Conservation (phyloP, 2,329 filamentous ascomycete species). For the Tricladium varicosporioides region DNA sequence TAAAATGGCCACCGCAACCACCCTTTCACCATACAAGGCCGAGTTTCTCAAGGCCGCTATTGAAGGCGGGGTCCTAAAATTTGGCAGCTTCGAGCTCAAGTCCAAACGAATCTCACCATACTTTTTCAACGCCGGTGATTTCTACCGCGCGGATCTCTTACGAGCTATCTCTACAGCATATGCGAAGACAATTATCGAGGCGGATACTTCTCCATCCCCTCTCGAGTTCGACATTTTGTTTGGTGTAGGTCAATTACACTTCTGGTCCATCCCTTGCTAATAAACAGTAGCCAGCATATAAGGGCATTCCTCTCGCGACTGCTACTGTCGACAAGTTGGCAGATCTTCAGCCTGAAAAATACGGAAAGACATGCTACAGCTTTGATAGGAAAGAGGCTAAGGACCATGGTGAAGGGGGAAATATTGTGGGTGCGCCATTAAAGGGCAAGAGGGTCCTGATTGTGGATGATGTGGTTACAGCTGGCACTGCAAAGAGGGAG, state of each 20-base stretch:
- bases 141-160: constrained; percentile 78
- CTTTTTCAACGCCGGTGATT: constrained; percentile 95
- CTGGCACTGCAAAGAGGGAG: constrained; percentile 90
- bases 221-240: constrained; percentile 82
- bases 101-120: constrained; percentile 89
- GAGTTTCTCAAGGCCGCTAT: constrained; percentile 71
- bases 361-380: constrained; percentile 72
- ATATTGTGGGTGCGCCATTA: constrained; percentile 83
- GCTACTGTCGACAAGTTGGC: constrained; percentile 74
- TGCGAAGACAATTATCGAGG: constrained; percentile 59
- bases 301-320: constrained; percentile 89
- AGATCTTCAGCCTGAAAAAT: constrained; percentile 63
- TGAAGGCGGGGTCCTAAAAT: constrained; percentile 68
- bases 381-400: constrained; percentile 98
- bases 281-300: constrained; percentile 74
- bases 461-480: constrained; percentile 95
- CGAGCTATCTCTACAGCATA: constrained; percentile 78
- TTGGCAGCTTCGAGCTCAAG: constrained; percentile 86
- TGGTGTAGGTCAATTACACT: constrained; percentile 39
- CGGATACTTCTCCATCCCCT: constrained; percentile 38
- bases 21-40: constrained; percentile 64
- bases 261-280: too few species aligned
- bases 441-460: constrained; percentile 85
- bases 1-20: constrained; percentile 20
- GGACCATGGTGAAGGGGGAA: constrained; percentile 91